Evolutionary conservation across 257 asterid genomes (phyloP).

Genomic region (Capsicum chinense): DNA sequence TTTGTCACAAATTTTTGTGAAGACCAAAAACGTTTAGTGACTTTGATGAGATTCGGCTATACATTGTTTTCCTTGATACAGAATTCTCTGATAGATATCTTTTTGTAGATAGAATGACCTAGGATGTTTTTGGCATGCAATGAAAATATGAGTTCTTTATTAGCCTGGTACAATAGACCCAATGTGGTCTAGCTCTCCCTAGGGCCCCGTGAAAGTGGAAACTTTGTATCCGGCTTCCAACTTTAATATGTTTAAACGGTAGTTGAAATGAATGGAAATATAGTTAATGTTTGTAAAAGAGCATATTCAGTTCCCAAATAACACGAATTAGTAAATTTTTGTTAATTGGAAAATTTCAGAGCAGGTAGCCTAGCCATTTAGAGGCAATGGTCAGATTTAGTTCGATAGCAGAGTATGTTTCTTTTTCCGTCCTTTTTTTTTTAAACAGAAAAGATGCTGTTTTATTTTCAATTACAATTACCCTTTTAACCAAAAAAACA

Average conservation of each 20-base stretch:
- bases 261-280: not conserved
- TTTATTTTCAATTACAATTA: not conserved
- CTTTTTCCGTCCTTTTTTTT: not conserved
- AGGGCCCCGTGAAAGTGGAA: not conserved
- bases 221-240: not conserved
- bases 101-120: constrained; percentile 10
- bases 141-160: not conserved
- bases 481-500: too few species aligned
- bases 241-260: not conserved
- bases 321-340: constrained; percentile 8
- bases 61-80: not conserved
- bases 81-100: not conserved
- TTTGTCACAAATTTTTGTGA: not conserved
- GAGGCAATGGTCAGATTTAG: not conserved
- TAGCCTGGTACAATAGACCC: not conserved
- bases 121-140: not conserved
- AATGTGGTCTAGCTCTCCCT: not conserved
- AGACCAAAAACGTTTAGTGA: not conserved
- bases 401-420: not conserved
- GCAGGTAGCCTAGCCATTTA: not conserved
- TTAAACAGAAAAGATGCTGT: not conserved
- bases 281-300: not conserved
- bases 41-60: not conserved
- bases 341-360: not conserved
- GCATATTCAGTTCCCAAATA: not conserved